Evolutionary conservation across 768 basidiomycete species (phyloP).

Genomic region (Phanerochaete carnosa): DNA sequence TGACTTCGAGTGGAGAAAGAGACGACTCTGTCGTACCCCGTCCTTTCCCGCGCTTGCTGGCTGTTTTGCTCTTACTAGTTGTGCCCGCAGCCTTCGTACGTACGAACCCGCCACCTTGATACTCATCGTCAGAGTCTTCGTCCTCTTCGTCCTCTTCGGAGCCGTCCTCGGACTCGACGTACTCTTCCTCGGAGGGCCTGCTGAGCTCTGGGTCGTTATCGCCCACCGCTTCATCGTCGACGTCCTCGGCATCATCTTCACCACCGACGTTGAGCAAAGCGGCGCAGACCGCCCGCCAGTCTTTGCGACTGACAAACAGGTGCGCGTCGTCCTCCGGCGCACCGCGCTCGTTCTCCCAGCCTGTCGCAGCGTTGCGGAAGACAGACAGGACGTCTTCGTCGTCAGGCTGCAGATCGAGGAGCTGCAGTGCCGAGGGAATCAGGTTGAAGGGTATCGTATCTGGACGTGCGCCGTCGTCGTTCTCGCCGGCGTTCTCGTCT

Average conservation of each 20-base stretch:
- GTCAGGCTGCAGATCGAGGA: constrained; percentile 57
- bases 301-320: constrained; percentile 52
- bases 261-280: constrained; percentile 48
- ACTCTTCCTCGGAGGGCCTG: constrained; percentile 28
- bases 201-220: constrained; percentile 19
- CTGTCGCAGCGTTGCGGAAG: constrained; percentile 72
- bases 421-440: constrained; percentile 59
- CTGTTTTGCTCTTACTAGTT: background rate
- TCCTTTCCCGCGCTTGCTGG: constrained; percentile 1
- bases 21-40: background rate
- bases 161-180: constrained; percentile 15
- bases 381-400: constrained; percentile 69
- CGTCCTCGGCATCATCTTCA: constrained; percentile 16
- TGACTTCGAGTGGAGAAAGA: background rate
- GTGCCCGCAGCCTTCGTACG: constrained; percentile 3
- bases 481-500: constrained; percentile 17
- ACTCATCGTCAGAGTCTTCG: constrained; percentile 29
- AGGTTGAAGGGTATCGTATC: constrained; percentile 46
- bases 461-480: background rate
- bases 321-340: constrained; percentile 19
- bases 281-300: constrained; percentile 81
- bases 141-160: constrained; percentile 10
- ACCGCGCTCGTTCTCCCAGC: constrained; percentile 46
- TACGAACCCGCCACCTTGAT: constrained; percentile 22
- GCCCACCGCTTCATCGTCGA: constrained; percentile 25